Evolutionary conservation across 179 eudicot species (phyloP), one percentile per base, ranked within the genome.

Genomic region (Gypsophila paniculata): DNA sequence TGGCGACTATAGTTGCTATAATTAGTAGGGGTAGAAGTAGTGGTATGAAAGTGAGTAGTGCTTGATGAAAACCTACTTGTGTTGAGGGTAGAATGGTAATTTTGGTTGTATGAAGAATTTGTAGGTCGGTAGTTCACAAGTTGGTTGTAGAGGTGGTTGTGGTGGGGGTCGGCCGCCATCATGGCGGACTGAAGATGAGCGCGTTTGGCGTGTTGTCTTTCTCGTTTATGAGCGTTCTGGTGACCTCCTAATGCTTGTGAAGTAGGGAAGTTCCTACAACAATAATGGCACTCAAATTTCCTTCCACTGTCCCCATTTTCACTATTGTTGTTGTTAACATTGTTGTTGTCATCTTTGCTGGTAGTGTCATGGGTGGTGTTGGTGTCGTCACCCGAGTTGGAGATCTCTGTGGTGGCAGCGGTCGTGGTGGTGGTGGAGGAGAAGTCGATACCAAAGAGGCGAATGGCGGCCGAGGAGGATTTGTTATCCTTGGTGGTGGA

Each of bases 171-270:
- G 44, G 77, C 77, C 0, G 82, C 79, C 71, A 80, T 62, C 85
- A 89, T 74, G 72, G 85, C 84, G 7, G 93, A 88, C n/a, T 89
- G 97, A 36, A 89, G 87, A 77, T 90, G 92, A 59, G 91, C 92
- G 1, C 97, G 75, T 25, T 94, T 94, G 2, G 97, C 97, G 49
- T 91, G 88, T 68, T 94, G 99, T 6, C 99, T 83, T 76, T 95
- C 99, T 13, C 99, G 76, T 75, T 92, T 95, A 82, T 95, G 99
- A 8, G 99, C 99, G 74, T 95, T 95, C 48, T 95, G 99, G 77
- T 95, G 99, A 58, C 99, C 99, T 0, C 99, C 99, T 2, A 95
- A 78, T 62, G 99, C 99, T 80, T 95, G 99, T 2, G 99, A 95
- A 5, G 99, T 95, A 1, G 99, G 96, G 83, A 95, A 95, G 81